Evolutionary conservation across 768 basidiomycete genomes (phyloP), one percentile per base, ranked within the genome.

Genomic region (Auricularia sp.): DNA sequence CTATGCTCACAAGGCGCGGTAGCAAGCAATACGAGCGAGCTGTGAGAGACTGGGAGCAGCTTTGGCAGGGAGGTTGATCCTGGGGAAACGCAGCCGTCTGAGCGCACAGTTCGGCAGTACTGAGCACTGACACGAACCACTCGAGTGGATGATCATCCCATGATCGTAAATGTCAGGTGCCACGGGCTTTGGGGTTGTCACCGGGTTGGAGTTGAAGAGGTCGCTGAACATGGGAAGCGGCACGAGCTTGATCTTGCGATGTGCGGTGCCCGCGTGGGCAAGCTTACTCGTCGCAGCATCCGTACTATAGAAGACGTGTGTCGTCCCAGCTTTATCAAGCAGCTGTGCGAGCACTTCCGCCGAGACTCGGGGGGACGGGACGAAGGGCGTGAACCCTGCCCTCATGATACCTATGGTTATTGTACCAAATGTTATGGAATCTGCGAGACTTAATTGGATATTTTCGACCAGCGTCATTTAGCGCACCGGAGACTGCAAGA

Each of bases 261-360:
- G 47, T 6, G 16, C 16, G 5, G 47, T 51, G 18, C 47, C 47
- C 6, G 14, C 47, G 18, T 21, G 47, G 11, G 47, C 47, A 51
- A 51, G 47, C 14, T 16, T 51, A 8, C 1, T 51, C 1, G 47
- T 51, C 8, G 18, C 47, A 6, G 16, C 47, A 21, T 51, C 47
- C 47, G 47, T 6, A 21, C 47, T 51, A 51, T 51, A 21, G 62
- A 80, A 69, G 36, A 80, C 66, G 61, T 74, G 72, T 1, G 67
- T 66, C 8, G 71, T 59, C 3, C 70, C 70, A 8, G 76, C 77
- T 58, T 72, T 68, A 13, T 71, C 68, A 66, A 82, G 71, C n/a
- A 84, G 73, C 66, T 82, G 77, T 1, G 80, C 81, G 24, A 80
- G 75, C 4, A 81, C 82, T 3, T 76, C 70, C 0, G 79, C 73